Evolutionary conservation across 352 stramenopile species (phyloP), one percentile per base, ranked within the genome.

Genomic region (Halophytophthora polymorphica): DNA sequence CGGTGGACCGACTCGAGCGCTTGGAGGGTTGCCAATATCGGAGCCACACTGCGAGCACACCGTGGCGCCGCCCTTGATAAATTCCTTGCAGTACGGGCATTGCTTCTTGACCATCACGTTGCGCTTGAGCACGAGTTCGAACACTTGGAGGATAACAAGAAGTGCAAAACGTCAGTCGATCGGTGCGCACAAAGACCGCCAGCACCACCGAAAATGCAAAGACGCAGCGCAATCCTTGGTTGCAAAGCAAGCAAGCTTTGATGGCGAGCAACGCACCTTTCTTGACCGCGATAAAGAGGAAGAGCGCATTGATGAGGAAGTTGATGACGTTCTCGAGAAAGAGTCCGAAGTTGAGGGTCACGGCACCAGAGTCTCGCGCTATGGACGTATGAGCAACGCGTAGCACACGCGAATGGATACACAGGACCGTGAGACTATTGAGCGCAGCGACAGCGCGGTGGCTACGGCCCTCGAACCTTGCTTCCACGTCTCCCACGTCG

Each of bases 261-360:
- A 42, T 18, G 45, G 3, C 10, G 13, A 25, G 19, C 12, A 3
- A 53, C 62, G 21, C 35, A 77, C 71, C 71, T 68, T 83, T 80
- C 56, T 83, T 85, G 40, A 86, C 73, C 25, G 74, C 71, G 38
- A 85, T 59, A 57, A 81, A 86, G 19, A 86, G 61, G 52, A 86
- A 83, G 21, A 83, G 54, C 19, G 74, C 74, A 42, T 83, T 77
- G 50, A 79, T 86, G 56, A 83, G 50, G 50, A 86, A 83, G 54
- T 80, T 82, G 62, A 83, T 45, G 22, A 77, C 50, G 55, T 83
- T 86, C 43, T 83, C 71, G 0, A 58, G 18, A 38, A 86, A 86
- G 22, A 72, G 58, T 0, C 74, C 74, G 51, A 81, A 86, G 55
- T 85, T 85, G 58, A 85, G 61, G 38, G 71, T 85, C 23, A 83